Evolutionary conservation across 2,329 filamentous ascomycete genomes (phyloP).

Genomic region (Pseudophaeomoniella oleicola): DNA sequence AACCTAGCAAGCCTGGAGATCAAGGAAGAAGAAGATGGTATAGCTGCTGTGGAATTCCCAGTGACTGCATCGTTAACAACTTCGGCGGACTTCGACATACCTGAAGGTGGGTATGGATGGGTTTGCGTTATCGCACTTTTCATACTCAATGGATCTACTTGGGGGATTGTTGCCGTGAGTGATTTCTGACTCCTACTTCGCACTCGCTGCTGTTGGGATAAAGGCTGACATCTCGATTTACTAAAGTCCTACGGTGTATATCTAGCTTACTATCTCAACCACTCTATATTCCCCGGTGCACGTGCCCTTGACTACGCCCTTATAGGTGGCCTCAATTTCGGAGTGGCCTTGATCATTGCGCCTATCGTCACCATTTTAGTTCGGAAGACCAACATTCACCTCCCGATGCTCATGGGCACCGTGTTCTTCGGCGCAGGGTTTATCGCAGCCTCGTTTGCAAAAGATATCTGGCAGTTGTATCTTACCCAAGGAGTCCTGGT

Average conservation of each 20-base stretch:
- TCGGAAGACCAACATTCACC: constrained; percentile 7
- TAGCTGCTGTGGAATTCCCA: not conserved
- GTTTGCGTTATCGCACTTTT: constrained; percentile 13
- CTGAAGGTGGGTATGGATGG: constrained; percentile 20
- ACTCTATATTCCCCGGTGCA: constrained; percentile 14
- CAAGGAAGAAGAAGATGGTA: not conserved
- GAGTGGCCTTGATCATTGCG: constrained; percentile 12
- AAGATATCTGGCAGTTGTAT: constrained; percentile 12
- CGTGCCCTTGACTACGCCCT: constrained; percentile 17
- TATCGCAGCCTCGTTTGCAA: constrained; percentile 14
- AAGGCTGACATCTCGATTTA: too few relatives aligned
- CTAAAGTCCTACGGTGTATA: constrained; percentile 25
- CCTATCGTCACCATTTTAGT: constrained; percentile 13
- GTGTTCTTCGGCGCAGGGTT: constrained; percentile 8
- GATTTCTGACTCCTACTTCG: too few relatives aligned
- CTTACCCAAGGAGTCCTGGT: constrained; percentile 13
- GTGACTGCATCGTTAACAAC: not conserved
- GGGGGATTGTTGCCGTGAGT: constrained; percentile 14
- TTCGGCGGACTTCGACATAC: constrained; percentile 3
- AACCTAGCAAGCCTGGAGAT: not conserved
- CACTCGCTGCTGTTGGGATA: too few relatives aligned
- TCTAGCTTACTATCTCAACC: constrained; percentile 24
- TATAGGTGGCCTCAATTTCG: constrained; percentile 16
- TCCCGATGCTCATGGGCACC: constrained; percentile 10
- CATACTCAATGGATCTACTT: constrained; percentile 18